Base-by-base conservation (phyloP, 345 rosid species). In the Citrus maxima region DNA sequence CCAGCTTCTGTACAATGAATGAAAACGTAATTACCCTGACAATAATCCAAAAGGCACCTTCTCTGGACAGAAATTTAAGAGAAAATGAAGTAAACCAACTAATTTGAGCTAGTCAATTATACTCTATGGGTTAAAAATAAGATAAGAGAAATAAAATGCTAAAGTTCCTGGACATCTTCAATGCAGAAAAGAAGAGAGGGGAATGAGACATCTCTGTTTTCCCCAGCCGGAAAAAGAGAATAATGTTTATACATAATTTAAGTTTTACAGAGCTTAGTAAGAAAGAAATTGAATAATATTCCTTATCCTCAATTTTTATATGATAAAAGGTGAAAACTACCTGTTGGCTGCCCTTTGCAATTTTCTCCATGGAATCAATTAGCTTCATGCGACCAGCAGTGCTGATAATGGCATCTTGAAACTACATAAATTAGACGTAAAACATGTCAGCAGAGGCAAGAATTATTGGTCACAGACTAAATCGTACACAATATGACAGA, bases 311-410 rank as follows among this genome's bases (percentile, higher is more conserved):
- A 18, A 58, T 28, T 46, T 28, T 59, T 70, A 40, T 22, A 37
- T n/a, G 13, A 13, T 59, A 75, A 54, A 81, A 80, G 32, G 22
- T 42, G 49, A 60, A 34, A 70, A 72, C 65, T 75, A 95, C 93
- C 94, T 90, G 97, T 78, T 93, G 92, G 84, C 89, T 93, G 77
- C 93, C 92, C 82, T 90, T 90, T 80, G 87, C 85, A 83, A 93
- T 91, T 80, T 88, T 97, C 81, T 95, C 95, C 97, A 93, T 85
- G 77, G 97, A 93, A 84, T 87, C 85, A 67, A 89, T 88, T 74
- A 90, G 88, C 82, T 93, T 95, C 82, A 58, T 72, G 42, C 91
- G 91, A 80, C 97, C 95, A 73, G 81, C 89, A 80, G 84, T 73
- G 81, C 81, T 91, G 63, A 85, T 76, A 78, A 95, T 84, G 77